A percentile compares a stretch with the other conserved stretches of the same genome.
phyloP scores from a whole-genome alignment of 1,284 basidiomycete genomes.

The Flammula alnicola region DNA sequence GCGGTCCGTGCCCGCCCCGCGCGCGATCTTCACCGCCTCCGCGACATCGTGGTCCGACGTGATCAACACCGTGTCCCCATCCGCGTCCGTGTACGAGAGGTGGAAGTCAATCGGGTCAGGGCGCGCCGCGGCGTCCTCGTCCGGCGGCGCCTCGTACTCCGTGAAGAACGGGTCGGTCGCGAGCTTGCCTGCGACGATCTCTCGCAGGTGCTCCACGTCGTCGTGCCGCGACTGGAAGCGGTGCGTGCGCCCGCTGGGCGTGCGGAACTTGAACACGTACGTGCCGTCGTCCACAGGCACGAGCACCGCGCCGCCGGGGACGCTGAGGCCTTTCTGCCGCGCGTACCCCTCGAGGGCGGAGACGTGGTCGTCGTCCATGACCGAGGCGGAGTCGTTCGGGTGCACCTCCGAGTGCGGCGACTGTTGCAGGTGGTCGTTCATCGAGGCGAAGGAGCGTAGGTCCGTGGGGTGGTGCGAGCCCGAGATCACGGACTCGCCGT shows the following conservation, averaged over 20 bases:
- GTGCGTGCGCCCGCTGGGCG: constrained; percentile 93
- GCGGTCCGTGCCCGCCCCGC: constrained; percentile 78
- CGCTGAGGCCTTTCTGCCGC: constrained; percentile 47
- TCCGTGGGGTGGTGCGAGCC: constrained; percentile 76
- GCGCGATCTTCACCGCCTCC: constrained; percentile 87
- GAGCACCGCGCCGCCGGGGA: constrained; percentile 54
- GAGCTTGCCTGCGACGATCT: constrained; percentile 94
- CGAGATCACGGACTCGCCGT: constrained; percentile 86
- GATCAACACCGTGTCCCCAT: constrained; percentile 94
- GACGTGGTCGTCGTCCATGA: constrained; percentile 72
- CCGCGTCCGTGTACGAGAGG: constrained; percentile 93
- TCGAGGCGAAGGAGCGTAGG: constrained; percentile 52
- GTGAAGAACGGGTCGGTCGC: constrained; percentile 91
- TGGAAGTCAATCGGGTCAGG: constrained; percentile 90
- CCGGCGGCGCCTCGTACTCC: constrained; percentile 49
- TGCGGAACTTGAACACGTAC: constrained; percentile 99
- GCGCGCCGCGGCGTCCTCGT: constrained; percentile 47
- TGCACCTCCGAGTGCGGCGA: constrained; percentile 88
- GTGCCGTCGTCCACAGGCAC: constrained; percentile 91
- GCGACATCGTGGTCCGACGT: constrained; percentile 86
- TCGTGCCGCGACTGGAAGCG: constrained; percentile 99
- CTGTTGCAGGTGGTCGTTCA: constrained; percentile 59
- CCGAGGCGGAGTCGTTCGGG: constrained; percentile 95
- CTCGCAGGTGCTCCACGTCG: constrained; percentile 86
- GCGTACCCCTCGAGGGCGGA: constrained; percentile 60